phyloP scores from a whole-genome alignment of 352 stramenopile genomes.

The Phytophthora pinifolia region DNA sequence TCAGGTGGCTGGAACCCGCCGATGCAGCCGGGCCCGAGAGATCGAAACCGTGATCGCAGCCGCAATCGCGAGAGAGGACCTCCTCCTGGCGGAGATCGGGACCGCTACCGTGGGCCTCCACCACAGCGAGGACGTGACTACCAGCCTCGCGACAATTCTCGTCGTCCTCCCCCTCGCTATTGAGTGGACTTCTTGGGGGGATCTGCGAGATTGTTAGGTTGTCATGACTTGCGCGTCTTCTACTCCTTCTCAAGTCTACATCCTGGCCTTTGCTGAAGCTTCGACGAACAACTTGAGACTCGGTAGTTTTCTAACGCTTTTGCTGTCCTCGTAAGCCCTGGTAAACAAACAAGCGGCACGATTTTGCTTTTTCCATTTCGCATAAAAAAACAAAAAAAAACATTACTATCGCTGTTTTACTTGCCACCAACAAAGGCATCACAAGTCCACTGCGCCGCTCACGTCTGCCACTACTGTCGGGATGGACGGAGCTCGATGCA shows the following conservation, averaged over 20 bases:
- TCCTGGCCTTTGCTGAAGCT: constrained; percentile 16
- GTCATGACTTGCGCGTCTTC: constrained; percentile 2
- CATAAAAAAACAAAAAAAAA: neutral
- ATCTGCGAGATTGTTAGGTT: constrained; percentile 1
- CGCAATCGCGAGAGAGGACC: constrained; percentile 38
- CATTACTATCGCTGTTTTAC: too few species aligned
- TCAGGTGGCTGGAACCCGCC: constrained; percentile 27
- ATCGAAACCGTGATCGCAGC: constrained; percentile 51
- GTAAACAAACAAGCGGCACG: constrained; percentile 30
- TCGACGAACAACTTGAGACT: neutral
- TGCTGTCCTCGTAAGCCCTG: constrained; percentile 19
- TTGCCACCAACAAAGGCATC: neutral
- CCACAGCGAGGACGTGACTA: constrained; percentile 33
- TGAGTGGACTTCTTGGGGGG: too few species aligned
- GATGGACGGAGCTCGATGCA: constrained; percentile 23
- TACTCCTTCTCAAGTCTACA: constrained; percentile 11
- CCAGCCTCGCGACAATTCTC: constrained; percentile 31
- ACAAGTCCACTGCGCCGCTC: constrained; percentile 33
- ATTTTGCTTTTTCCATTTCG: constrained; percentile 13
- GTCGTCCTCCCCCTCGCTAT: constrained; percentile 34
- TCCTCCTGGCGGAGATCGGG: constrained; percentile 25
- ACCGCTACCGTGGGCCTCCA: constrained; percentile 32
- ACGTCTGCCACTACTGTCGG: constrained; percentile 34
- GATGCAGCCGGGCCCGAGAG: constrained; percentile 33
- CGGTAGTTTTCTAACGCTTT: neutral